These are phyloP conservation scores for Colletotrichum sp. DNA, from an alignment of 2,329 filamentous ascomycete species.

Conservation along the genomic window DNA sequence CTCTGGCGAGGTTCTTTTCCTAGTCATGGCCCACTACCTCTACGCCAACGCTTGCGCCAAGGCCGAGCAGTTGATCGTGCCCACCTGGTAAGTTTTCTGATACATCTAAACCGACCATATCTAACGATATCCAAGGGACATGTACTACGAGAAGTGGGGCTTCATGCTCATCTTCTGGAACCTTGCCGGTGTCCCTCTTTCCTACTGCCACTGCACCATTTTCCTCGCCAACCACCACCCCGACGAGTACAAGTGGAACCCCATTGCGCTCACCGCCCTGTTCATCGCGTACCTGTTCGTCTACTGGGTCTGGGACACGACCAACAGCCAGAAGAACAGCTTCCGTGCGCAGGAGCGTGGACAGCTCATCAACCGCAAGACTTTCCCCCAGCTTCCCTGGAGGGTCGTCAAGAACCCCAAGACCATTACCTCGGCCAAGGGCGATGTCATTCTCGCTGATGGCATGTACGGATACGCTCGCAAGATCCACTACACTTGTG, in stretches of 20 bases:
- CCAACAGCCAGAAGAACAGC: constrained; percentile 92
- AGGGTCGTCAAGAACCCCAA: constrained; percentile 81
- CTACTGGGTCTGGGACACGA: constrained; percentile 93
- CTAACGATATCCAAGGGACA: constrained; percentile 61
- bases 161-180: constrained; percentile 99
- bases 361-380: constrained; percentile 70
- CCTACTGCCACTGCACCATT: constrained; percentile 92
- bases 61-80: constrained; percentile 88
- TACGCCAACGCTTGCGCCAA: constrained; percentile 94
- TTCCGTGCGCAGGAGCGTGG: constrained; percentile 84
- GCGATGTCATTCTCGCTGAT: constrained; percentile 79
- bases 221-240: constrained; percentile 87
- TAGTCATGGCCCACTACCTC: constrained; percentile 88
- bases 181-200: constrained; percentile 86
- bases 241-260: constrained; percentile 77
- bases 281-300: constrained; percentile 77
- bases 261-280: constrained; percentile 66
- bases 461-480: constrained; percentile 71
- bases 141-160: constrained; percentile 97
- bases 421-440: constrained; percentile 73
- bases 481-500: constrained; percentile 73
- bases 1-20: constrained; percentile 80
- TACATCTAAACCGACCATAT: background rate
- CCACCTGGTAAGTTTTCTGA: constrained; percentile 65
- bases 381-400: constrained; percentile 92